Evolutionary conservation across 345 rosid species (phyloP).

Genomic region (Eucalyptus coolabah): DNA sequence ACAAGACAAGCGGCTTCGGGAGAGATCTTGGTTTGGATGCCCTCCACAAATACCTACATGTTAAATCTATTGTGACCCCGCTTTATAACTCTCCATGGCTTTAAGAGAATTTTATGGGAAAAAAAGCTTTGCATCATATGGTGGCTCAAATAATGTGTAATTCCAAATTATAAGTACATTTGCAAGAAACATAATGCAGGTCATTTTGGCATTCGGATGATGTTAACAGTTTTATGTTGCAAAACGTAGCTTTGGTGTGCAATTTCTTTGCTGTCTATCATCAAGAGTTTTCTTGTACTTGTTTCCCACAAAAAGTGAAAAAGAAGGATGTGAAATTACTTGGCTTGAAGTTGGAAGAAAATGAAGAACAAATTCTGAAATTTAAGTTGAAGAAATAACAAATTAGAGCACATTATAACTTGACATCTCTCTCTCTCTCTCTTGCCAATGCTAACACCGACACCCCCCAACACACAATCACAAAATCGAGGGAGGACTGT

Average conservation of each 20-base stretch:
- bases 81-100: conserved; percentile 50
- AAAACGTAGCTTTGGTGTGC: neutral
- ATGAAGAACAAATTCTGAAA: neutral
- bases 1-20: conserved; percentile 62
- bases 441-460: no score
- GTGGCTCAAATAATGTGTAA: neutral
- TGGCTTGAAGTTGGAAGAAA: neutral
- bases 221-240: neutral
- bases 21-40: conserved; percentile 57
- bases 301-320: neutral
- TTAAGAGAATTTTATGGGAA: neutral
- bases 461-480: no score
- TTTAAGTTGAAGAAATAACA: neutral
- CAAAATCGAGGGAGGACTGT: no score
- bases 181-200: neutral
- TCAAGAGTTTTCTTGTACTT: neutral
- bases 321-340: neutral
- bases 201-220: neutral
- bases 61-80: conserved; percentile 61
- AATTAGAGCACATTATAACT: no score
- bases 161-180: neutral
- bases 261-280: neutral
- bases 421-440: no score
- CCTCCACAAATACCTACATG: conserved; percentile 43
- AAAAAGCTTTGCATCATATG: neutral